These are phyloP conservation scores for Syzygium aqueum DNA, from an alignment of 345 rosid species.

Conservation along the genomic window DNA sequence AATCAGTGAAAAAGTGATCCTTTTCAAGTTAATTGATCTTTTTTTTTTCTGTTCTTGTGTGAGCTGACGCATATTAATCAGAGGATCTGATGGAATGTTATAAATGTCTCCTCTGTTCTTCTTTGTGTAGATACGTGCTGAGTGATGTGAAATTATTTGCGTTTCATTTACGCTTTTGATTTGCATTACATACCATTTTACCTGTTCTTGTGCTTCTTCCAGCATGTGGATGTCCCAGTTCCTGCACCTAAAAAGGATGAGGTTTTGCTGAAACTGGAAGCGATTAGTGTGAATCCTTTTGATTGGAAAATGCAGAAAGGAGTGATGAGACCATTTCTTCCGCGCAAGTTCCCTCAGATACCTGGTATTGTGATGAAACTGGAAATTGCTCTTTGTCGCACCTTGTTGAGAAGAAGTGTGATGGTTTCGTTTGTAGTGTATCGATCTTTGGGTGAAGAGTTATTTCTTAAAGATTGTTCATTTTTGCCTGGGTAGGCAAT, in stretches of 20 bases:
- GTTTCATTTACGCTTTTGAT: background rate
- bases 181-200: background rate
- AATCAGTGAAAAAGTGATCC: background rate
- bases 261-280: conserved; percentile 9
- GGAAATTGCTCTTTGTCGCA: background rate
- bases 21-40: background rate
- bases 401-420: background rate
- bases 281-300: conserved; percentile 3
- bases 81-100: background rate
- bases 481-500: background rate
- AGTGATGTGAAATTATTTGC: background rate
- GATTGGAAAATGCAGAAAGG: conserved; percentile 17
- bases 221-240: conserved; percentile 7
- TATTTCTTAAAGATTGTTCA: background rate
- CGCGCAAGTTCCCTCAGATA: conserved; percentile 18
- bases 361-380: conserved; percentile 2
- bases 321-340: conserved; percentile 1
- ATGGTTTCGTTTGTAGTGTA: background rate
- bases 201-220: background rate
- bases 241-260: conserved; percentile 5
- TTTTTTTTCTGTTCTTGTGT: background rate
- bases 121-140: background rate
- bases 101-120: background rate
- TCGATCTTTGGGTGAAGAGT: background rate
- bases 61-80: background rate